These are phyloP conservation scores for Ogataea pini DNA, from an alignment of 805 yeast species.

Conservation along the genomic window DNA sequence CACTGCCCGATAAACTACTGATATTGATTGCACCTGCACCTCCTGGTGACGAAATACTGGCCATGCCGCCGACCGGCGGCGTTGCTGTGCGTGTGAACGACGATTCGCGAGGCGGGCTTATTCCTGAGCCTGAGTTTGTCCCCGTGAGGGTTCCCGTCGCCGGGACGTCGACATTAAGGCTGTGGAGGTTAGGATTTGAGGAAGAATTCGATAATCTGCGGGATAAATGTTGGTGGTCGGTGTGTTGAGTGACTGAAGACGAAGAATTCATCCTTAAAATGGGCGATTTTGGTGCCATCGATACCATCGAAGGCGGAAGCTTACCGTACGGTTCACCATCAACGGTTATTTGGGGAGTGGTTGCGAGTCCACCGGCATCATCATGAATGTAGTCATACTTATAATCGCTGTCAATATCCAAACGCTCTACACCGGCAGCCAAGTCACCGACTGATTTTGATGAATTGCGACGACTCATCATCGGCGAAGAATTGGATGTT, in stretches of 20 bases:
- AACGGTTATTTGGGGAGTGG: slow-evolving; percentile 17
- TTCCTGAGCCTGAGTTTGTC: not conserved
- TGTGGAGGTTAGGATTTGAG: slow-evolving; percentile 12
- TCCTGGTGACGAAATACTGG: not conserved
- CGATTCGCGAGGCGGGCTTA: not conserved
- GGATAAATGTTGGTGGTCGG: slow-evolving; percentile 3
- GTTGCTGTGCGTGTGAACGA: not conserved
- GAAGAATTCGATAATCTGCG: slow-evolving; percentile 11
- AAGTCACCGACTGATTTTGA: slow-evolving; percentile 26
- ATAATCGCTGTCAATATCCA: slow-evolving; percentile 21
- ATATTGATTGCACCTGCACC: not conserved
- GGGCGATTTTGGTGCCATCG: slow-evolving; percentile 36
- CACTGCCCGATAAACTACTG: not conserved
- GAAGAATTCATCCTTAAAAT: slow-evolving; percentile 35
- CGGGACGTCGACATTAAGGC: slow-evolving; percentile 9
- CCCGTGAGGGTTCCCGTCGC: not conserved
- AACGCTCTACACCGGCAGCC: slow-evolving; percentile 18
- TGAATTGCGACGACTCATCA: slow-evolving; percentile 30
- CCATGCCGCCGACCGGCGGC: not conserved
- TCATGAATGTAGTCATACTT: slow-evolving; percentile 28
- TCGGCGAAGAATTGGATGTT: slow-evolving; percentile 27
- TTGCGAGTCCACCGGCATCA: slow-evolving; percentile 8
- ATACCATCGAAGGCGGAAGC: slow-evolving; percentile 37
- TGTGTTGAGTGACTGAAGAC: slow-evolving; percentile 24
- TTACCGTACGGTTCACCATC: slow-evolving; percentile 19